Base-by-base conservation (phyloP, 108 stramenopile species). In the Cyclotella choctawhatcheeana region DNA sequence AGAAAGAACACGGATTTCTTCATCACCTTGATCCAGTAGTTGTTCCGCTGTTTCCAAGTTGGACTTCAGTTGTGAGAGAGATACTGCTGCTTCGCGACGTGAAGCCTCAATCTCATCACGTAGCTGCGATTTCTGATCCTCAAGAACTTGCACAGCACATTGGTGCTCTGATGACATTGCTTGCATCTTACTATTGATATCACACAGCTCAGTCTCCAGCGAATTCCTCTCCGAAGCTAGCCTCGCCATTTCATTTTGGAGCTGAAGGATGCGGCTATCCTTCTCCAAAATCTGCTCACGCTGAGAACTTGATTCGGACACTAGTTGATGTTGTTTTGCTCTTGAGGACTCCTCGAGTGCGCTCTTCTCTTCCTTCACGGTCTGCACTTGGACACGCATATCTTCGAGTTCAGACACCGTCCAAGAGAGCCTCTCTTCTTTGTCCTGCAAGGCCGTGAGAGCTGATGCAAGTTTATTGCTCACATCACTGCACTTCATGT, bases 31-130 rank as follows among this genome's bases (percentile, higher is more conserved):
- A 55, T 76, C 75, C 2, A 76, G 67, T 29, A 76, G 44, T 2
- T 13, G 34, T 27, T 76, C 75, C 2, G 75, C 67, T 1, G 75
- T 54, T 54, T 76, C 75, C 47, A 76, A 52, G 48, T 76, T 76
- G 18, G 66, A 26, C 27, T 44, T 68, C 0, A 76, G 44, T 24
- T 76, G 53, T 54, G 53, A 4, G 27, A 54, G 67, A 4, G 67
- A 32, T 17, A 33, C 67, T 6, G 58, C 29, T 43, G 50, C 61
- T 44, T 76, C 55, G 22, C 18, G 16, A 25, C 14, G 48, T 12
- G 29, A 34, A 24, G 40, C 44, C 2, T 67, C 75, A 22, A 54
- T 25, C 5, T 27, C n/a, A n/a, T n/a, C n/a, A n/a, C n/a, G n/a
- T n/a, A n/a, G n/a, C n/a, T n/a, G n/a, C n/a, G n/a, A n/a, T n/a